Conservation (phyloP, 148 eudicot genomes). For the Rhododendron henanense region DNA sequence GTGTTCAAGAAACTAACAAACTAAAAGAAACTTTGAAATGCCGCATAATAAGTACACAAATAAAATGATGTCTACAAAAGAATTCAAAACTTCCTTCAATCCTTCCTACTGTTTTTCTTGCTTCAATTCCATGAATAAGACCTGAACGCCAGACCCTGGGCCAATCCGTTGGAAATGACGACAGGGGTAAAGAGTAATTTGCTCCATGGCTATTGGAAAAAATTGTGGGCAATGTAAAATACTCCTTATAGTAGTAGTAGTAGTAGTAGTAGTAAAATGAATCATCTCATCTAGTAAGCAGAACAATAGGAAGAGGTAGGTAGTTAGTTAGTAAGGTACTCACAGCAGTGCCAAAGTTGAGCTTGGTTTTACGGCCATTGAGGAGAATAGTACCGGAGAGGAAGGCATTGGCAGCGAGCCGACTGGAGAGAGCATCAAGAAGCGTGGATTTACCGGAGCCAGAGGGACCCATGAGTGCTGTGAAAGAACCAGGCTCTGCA, state of each 20-base stretch:
- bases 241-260: too few relatives aligned
- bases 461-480: constrained; percentile 96
- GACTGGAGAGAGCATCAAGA: constrained; percentile 78
- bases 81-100: neutral
- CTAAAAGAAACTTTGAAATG: neutral
- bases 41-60: neutral
- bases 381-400: constrained; percentile 76
- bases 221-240: neutral
- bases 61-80: neutral
- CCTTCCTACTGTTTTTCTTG: too few relatives aligned
- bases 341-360: constrained; percentile 89
- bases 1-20: neutral
- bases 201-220: neutral
- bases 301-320: neutral
- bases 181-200: neutral
- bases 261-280: neutral
- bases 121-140: neutral
- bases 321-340: constrained; percentile 15
- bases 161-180: neutral
- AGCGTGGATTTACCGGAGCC: constrained; percentile 94
- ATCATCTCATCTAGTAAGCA: neutral
- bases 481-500: constrained; percentile 84
- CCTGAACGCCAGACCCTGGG: neutral
- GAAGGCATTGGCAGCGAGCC: constrained; percentile 85
- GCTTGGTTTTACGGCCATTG: constrained; percentile 86